phyloP scores from a whole-genome alignment of 768 basidiomycete species.

The Gloeostereum incarnatum region DNA sequence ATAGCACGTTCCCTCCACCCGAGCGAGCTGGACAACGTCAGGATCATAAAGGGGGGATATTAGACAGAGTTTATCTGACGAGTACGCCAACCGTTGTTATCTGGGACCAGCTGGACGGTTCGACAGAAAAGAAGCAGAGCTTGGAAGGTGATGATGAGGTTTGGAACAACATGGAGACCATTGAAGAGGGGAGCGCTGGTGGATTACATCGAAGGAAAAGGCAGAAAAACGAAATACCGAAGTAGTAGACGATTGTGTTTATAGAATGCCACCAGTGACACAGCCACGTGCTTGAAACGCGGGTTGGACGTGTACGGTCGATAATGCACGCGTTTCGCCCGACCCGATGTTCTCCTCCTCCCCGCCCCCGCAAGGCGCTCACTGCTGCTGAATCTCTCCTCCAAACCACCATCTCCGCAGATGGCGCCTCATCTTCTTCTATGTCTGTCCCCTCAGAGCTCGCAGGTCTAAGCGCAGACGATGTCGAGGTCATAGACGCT shows the following conservation, averaged over 20 bases:
- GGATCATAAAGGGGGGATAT: conserved; percentile 47
- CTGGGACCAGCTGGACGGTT: conserved; percentile 39
- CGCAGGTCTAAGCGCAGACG: conserved; percentile 36
- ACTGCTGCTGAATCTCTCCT: background rate
- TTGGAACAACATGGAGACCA: conserved; percentile 59
- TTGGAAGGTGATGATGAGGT: conserved; percentile 46
- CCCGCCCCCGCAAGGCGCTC: conserved; percentile 8
- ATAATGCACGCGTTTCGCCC: conserved; percentile 42
- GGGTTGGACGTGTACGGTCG: no score
- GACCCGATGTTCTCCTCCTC: conserved; percentile 36
- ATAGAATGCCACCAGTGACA: no score
- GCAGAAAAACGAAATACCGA: no score
- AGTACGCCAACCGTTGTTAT: conserved; percentile 51
- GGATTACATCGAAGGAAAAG: conserved; percentile 13
- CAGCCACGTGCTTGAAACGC: no score
- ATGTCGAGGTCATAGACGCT: conserved; percentile 66
- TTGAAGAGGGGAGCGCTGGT: conserved; percentile 28
- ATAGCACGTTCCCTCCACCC: conserved; percentile 50
- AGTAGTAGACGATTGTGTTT: no score
- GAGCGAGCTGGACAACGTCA: conserved; percentile 34
- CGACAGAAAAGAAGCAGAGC: conserved; percentile 8
- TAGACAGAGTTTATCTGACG: conserved; percentile 58
- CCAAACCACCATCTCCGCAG: conserved; percentile 13
- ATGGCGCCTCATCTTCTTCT: conserved; percentile 30
- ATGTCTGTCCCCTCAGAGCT: conserved; percentile 37